Evolutionary conservation across 2,329 filamentous ascomycete species (phyloP).

Genomic region (Helminthosporium solani): DNA sequence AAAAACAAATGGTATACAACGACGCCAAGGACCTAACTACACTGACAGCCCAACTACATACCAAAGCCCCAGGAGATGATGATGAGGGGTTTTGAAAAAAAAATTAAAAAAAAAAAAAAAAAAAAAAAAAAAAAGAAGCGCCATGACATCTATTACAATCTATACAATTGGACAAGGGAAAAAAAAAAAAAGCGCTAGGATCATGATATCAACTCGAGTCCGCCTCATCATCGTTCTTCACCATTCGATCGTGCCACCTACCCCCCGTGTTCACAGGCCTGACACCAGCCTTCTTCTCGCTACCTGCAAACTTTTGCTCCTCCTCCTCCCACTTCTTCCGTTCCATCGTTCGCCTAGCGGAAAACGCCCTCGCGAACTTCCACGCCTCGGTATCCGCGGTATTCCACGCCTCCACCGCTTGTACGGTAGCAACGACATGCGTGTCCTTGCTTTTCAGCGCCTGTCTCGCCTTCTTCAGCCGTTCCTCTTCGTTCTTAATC

Average conservation of each 20-base stretch:
- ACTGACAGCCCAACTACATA: too few relatives aligned
- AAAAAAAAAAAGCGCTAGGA: too few relatives aligned
- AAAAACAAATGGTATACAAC: too few relatives aligned
- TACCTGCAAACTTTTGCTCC: constrained; percentile 64
- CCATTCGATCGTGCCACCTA: not conserved
- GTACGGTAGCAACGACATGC: constrained; percentile 33
- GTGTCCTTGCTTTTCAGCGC: constrained; percentile 39
- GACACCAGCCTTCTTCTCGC: constrained; percentile 52
- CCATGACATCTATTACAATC: too few relatives aligned
- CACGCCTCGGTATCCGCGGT: constrained; percentile 75
- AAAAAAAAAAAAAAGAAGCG: too few relatives aligned
- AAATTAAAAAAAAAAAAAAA: too few relatives aligned
- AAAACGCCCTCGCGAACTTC: constrained; percentile 70
- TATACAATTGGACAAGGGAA: too few relatives aligned
- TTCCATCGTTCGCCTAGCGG: constrained; percentile 64
- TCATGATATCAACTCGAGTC: too few relatives aligned
- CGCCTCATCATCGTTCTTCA: too few relatives aligned
- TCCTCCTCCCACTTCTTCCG: constrained; percentile 68
- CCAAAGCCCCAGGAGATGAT: too few relatives aligned
- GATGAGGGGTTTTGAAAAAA: too few relatives aligned
- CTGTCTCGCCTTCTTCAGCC: constrained; percentile 56
- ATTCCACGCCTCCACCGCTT: constrained; percentile 54
- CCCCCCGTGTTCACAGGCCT: not conserved
- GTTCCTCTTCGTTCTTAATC: constrained; percentile 54
- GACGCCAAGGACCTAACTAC: too few relatives aligned